Evolutionary conservation across 225 moss, liverwort and hornwort species (phyloP).

Genomic region (Antitrichia curtipendula): DNA sequence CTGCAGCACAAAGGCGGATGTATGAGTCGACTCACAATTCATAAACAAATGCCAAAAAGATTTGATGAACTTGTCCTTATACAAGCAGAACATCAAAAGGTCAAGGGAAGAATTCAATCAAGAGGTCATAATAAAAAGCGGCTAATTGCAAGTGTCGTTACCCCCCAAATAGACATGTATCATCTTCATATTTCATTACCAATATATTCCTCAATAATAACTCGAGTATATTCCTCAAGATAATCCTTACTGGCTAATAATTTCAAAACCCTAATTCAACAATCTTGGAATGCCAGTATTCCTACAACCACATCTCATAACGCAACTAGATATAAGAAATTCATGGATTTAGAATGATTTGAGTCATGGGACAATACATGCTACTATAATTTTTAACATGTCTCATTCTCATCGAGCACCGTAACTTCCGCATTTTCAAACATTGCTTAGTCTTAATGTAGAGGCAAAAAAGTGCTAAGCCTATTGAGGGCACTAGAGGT

Average conservation of each 20-base stretch:
- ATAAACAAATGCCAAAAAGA: neutral
- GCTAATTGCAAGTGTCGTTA: neutral
- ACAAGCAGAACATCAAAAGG: neutral
- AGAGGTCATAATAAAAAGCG: neutral
- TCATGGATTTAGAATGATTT: neutral
- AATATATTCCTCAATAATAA: neutral
- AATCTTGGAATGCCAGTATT: neutral
- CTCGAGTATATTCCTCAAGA: neutral
- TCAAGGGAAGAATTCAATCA: neutral
- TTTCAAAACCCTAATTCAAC: neutral
- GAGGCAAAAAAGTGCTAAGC: neutral
- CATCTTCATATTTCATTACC: neutral
- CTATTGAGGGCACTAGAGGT: neutral
- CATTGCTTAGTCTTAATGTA: neutral
- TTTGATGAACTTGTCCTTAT: neutral
- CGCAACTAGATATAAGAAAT: neutral
- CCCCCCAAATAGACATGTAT: neutral
- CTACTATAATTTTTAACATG: neutral
- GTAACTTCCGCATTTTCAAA: neutral
- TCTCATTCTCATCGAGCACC: neutral
- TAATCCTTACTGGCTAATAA: neutral
- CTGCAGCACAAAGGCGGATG: constrained; percentile 2
- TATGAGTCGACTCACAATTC: neutral
- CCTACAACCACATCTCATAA: neutral
- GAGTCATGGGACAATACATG: too few species aligned